Evolutionary conservation across 1,284 basidiomycete species (phyloP), one percentile per base, ranked within the genome.

Genomic region (Neolentinus lepideus): DNA sequence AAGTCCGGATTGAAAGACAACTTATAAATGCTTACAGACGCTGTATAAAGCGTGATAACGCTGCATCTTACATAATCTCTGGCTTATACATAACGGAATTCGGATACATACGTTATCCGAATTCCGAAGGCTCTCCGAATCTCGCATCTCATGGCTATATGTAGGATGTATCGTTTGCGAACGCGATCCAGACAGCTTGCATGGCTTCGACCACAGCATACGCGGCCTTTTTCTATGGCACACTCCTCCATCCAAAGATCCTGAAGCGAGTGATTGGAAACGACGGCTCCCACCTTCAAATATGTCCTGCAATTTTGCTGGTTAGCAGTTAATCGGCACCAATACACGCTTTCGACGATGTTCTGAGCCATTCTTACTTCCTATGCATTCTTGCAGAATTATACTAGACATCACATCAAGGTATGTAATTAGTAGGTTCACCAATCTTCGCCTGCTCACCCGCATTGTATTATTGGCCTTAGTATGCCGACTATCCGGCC

Each of bases 151-250:
- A n/a, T n/a, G 38, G 16, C 16, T 43, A 43, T 43, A 43, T 43
- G 8, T 43, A 43, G 38, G 16, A 31, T 31, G 29, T 31, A 31
- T 12, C 12, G 29, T 4, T 31, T 6, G 29, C 12, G 29, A 12
- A 31, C 29, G 6, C 12, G 4, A 31, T 31, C 4, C 29, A 4
- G 29, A 31, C 29, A 31, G 29, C 38, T n/a, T 16, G 8, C 4
- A 43, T 43, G 38, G 38, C 38, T n/a, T 21, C 38, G 16, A 43
- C 38, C 16, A n/a, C 38, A 43, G 38, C 8, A 4, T 43, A 43
- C 38, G 38, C 74, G 57, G 88, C 88, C 3, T 94, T 95, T 71
- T 93, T 94, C 74, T 94, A 95, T 67, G 93, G 93, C 26, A 92
- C 89, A 0, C 69, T 83, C 3, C 68, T 80, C 58, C 78, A 81